Base-by-base conservation (phyloP, 768 basidiomycete genomes). In the Leccinum ochraceum region DNA sequence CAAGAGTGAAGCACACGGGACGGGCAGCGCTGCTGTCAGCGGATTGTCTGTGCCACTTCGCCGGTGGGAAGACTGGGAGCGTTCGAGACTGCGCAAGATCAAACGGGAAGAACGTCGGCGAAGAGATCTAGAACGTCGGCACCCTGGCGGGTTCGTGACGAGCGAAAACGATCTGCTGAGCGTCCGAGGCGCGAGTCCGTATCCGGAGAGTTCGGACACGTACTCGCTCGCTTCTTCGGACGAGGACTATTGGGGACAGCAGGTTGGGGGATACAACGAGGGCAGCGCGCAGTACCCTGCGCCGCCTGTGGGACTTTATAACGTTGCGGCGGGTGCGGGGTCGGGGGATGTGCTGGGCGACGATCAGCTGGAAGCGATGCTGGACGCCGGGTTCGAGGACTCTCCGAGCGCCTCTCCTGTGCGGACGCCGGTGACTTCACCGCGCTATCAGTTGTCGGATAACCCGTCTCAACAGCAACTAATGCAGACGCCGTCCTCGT, bases 51-150 rank as follows among this genome's bases (percentile, higher is more conserved):
- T 98, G n/a, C 94, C 97, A 0, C 77, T 98, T 71, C 86, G 96
- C n/a, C 84, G 96, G 54, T 99, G 97, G 97, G 97, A 98, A 76
- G 96, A 99, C 67, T 99, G 96, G 97, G 97, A 99, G 71, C 86
- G 95, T 24, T 96, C 94, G 26, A 83, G 97, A 49, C 80, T 98
- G 52, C 89, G 96, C 54, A 98, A 98, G 76, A 63, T 96, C 34
- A 86, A 85, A 62, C 87, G 97, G 2, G 95, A 97, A 69, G 92
- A 94, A 67, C 82, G 88, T 65, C 80, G 94, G 59, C 78, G 89
- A 60, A 81, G 80, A 68, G 94, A 98, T 7, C 83, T 97, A 65
- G 94, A 95, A 69, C 85, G 92, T 49, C 74, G 80, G 36, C 87
- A 91, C 71, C 88, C 89, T 32, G 78, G 82, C 16, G 90, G 91